Evolutionary conservation across 2,329 filamentous ascomycete species (phyloP).

Genomic region (Alternaria burnsii): DNA sequence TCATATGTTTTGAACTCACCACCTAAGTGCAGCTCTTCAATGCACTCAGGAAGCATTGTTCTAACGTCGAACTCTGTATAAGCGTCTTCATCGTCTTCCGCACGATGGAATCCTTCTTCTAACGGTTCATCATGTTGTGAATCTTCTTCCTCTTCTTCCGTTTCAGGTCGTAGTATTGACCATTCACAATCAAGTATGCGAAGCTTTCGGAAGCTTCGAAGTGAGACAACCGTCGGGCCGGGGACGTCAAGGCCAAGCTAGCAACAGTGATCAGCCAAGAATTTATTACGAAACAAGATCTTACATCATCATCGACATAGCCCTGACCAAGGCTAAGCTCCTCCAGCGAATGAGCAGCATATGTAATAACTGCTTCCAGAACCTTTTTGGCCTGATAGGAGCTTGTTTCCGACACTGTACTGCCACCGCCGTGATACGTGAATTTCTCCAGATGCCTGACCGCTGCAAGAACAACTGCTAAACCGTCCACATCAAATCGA

Average conservation of each 20-base stretch:
- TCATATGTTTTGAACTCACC: not conserved
- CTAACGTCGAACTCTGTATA: not conserved
- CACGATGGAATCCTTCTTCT: not conserved
- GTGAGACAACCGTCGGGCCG: not conserved
- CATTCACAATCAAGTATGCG: not conserved
- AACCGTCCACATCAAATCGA: conserved; percentile 10
- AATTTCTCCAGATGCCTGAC: conserved; percentile 20
- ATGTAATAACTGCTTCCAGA: conserved; percentile 11
- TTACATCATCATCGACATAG: not conserved
- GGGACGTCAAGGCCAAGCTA: not conserved
- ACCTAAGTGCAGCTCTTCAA: not conserved
- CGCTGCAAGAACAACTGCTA: conserved; percentile 14
- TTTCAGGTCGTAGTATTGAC: not conserved
- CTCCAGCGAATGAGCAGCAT: conserved; percentile 16
- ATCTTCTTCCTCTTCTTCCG: not conserved
- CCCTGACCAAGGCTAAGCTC: conserved; percentile 5
- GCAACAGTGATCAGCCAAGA: not conserved
- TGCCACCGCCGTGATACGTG: conserved; percentile 17
- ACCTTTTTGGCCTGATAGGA: conserved; percentile 16
- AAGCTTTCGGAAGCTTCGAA: not conserved
- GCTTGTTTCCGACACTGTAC: not conserved
- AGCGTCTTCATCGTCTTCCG: not conserved
- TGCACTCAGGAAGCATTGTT: not conserved
- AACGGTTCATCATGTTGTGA: not conserved
- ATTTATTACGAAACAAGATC: not conserved